A percentile compares a stretch with the other conserved stretches of the same genome.
Conservation (phyloP, 257 asterid species). For the Solanum chiquidenum region DNA sequence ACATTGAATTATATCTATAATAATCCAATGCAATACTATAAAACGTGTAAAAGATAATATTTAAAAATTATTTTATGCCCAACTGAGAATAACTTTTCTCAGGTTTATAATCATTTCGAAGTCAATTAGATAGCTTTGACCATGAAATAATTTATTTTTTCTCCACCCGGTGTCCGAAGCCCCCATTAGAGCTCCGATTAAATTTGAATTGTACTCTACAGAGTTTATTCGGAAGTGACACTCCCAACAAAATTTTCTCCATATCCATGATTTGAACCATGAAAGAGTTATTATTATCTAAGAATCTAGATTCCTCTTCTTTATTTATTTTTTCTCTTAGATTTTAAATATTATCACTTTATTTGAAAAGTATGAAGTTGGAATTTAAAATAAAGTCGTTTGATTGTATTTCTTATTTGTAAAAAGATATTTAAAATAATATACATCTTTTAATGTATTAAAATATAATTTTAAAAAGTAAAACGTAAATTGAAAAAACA, state of each 20-base stretch:
- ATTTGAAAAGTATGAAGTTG: background rate
- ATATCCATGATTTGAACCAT: background rate
- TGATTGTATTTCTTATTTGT: background rate
- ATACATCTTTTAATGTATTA: background rate
- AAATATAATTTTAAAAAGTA: background rate
- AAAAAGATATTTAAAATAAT: background rate
- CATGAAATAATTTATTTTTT: background rate
- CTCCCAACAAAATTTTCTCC: too few relatives aligned
- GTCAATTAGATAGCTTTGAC: background rate
- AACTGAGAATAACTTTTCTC: background rate
- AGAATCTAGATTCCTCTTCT: background rate
- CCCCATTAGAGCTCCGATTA: rapidly evolving
- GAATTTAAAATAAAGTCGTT: background rate
- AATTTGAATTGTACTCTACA: too few relatives aligned
- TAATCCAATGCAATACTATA: background rate
- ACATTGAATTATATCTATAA: background rate
- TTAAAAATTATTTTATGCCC: background rate
- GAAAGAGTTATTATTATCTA: background rate
- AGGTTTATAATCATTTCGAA: background rate
- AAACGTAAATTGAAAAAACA: background rate
- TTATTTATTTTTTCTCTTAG: background rate
- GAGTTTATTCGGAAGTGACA: rapidly evolving
- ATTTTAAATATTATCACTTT: background rate
- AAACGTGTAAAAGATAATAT: background rate
- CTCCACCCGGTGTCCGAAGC: rapidly evolving